Evolutionary conservation across 345 rosid genomes (phyloP).

Genomic region (Salix arbutifolia): DNA sequence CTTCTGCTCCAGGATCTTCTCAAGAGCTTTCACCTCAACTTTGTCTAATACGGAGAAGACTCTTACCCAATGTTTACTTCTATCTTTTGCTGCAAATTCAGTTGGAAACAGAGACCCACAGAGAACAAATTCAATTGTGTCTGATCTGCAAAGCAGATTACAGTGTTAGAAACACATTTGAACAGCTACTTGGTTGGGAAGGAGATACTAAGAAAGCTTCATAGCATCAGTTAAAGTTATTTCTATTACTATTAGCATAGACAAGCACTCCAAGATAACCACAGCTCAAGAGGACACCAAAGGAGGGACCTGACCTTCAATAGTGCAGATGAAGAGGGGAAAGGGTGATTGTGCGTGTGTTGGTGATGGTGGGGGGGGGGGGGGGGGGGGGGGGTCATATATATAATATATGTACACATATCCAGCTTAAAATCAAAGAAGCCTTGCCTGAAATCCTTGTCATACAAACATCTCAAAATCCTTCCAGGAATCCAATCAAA

Average conservation of each 20-base stretch:
- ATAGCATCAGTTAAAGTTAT: background rate
- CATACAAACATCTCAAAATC: constrained; percentile 86
- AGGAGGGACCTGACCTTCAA: background rate
- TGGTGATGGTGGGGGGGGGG: background rate
- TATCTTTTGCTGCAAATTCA: constrained; percentile 56
- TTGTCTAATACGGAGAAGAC: constrained; percentile 73
- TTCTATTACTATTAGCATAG: background rate
- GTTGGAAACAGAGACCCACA: constrained; percentile 64
- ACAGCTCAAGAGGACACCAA: background rate
- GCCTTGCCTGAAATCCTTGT: constrained; percentile 85
- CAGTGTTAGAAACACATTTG: constrained; percentile 14
- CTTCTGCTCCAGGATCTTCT: constrained; percentile 88
- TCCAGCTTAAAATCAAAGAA: background rate
- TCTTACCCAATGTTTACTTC: constrained; percentile 71
- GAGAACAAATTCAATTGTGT: constrained; percentile 69
- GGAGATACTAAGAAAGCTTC: background rate
- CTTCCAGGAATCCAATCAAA: constrained; percentile 98
- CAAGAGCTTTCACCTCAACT: constrained; percentile 84
- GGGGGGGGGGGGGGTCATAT: background rate
- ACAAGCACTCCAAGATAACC: background rate
- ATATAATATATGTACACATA: background rate
- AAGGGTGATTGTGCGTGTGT: background rate
- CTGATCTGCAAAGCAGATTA: constrained; percentile 67
- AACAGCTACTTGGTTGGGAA: background rate
- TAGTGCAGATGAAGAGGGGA: background rate